phyloP scores from a whole-genome alignment of 2,329 filamentous ascomycete species.

The Trichoderma polysporum region DNA sequence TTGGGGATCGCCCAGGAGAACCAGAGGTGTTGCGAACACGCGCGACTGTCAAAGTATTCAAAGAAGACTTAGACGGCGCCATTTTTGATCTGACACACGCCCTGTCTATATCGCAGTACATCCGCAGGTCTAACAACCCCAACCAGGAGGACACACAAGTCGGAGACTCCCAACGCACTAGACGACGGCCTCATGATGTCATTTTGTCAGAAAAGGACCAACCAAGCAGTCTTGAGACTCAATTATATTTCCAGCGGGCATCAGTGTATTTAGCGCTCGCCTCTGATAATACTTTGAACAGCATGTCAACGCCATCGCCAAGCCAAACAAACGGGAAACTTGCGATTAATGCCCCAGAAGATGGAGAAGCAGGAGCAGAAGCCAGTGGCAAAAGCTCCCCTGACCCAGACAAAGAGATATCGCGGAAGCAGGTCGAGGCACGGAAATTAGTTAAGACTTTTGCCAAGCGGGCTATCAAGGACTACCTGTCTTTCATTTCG shows the following conservation, averaged over 20 bases:
- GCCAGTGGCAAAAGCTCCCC: not conserved
- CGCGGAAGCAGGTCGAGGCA: slow-evolving; percentile 27
- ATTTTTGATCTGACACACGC: slow-evolving; percentile 69
- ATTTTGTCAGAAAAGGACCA: slow-evolving; percentile 50
- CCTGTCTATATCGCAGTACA: slow-evolving; percentile 54
- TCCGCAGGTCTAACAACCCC: slow-evolving; percentile 51
- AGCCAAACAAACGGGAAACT: not conserved
- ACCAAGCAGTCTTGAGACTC: slow-evolving; percentile 71
- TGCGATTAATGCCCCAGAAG: not conserved
- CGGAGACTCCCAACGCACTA: slow-evolving; percentile 31
- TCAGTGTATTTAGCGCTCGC: slow-evolving; percentile 71
- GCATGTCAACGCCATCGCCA: slow-evolving; percentile 41
- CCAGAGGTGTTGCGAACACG: slow-evolving; percentile 69
- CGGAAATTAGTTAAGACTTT: slow-evolving; percentile 70
- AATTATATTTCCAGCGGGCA: slow-evolving; percentile 74
- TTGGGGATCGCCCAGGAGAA: slow-evolving; percentile 62
- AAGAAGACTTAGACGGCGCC: slow-evolving; percentile 69
- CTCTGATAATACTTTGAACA: slow-evolving; percentile 60
- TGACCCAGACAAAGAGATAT: slow-evolving; percentile 19
- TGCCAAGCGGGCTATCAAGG: slow-evolving; percentile 73
- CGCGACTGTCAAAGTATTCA: slow-evolving; percentile 73
- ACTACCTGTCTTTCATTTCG: slow-evolving; percentile 71
- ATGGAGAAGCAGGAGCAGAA: slow-evolving; percentile 18
- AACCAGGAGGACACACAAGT: slow-evolving; percentile 50
- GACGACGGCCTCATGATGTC: slow-evolving; percentile 35